A percentile compares a stretch with the other conserved stretches of the same genome.
These are phyloP conservation scores for Musa itinerans DNA, from an alignment of 176 grass and related monocot genomes.

Conservation along the genomic window DNA sequence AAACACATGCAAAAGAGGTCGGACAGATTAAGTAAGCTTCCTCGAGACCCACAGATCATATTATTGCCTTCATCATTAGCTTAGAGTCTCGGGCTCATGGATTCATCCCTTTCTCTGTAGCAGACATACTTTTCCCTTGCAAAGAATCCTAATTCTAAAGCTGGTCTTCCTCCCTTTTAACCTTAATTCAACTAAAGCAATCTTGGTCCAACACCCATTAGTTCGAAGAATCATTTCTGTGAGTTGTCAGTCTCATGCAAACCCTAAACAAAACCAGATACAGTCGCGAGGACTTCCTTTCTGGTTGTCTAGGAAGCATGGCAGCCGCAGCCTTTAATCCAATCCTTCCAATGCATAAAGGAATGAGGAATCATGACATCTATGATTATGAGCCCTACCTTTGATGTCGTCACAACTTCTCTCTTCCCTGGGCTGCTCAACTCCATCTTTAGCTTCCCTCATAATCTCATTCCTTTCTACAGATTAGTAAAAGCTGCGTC, in stretches of 20 bases:
- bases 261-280: slow-evolving; percentile 6
- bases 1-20: background rate
- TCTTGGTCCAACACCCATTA: slow-evolving; percentile 23
- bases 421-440: no score
- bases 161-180: background rate
- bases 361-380: slow-evolving; percentile 35
- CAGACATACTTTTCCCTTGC: background rate
- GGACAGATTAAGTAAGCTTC: background rate
- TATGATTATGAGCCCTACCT: slow-evolving; percentile 40
- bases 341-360: slow-evolving; percentile 4
- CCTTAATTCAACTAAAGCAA: slow-evolving; percentile 41
- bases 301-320: slow-evolving; percentile 19
- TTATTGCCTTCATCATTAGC: no score
- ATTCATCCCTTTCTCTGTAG: no score
- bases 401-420: no score
- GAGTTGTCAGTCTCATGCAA: background rate
- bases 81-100: no score
- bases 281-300: slow-evolving; percentile 1
- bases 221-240: background rate
- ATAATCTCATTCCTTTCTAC: no score
- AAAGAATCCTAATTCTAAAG: no score
- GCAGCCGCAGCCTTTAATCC: slow-evolving; percentile 11
- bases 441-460: no score
- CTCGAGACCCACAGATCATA: background rate
- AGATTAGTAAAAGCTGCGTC: no score